Evolutionary conservation across 129 eudicot genomes (phyloP), one percentile per base, ranked within the genome.

Genomic region (Solidago caesia): DNA sequence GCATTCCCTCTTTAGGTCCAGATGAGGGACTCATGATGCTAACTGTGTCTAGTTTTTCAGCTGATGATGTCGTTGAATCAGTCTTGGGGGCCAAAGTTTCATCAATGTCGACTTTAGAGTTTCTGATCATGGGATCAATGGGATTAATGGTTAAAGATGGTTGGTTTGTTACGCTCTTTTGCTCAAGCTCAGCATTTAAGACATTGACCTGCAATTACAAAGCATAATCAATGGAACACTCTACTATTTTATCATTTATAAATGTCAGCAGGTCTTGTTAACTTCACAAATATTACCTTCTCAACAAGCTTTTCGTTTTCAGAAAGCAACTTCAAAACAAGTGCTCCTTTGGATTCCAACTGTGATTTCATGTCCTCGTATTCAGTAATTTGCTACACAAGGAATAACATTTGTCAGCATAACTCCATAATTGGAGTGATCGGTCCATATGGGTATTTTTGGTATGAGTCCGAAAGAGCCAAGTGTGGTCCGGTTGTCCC

Each of bases 231-330:
- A 44, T 27, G 62, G 62, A 69, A 27, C 53, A n/a, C 48, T 33
- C 64, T 39, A 70, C 33, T 70, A 33, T 21, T 26, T 26, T 13
- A 44, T 44, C 27, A 47, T 9, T 6, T 46, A 55, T 55, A 21
- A 55, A 55, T 55, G 60, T 15, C 25, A 62, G 4, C 67, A 1
- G 44, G 44, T 62, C 39, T 49, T 65, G 57, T 41, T 26, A 55
- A 27, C 2, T 33, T 33, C 39, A 33, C 39, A 33, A 33, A 33
- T 33, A 53, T 79, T 82, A 92, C 98, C 96, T 92, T 92, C 74
- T 79, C 88, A 47, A 82, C 88, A 64, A 90, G 95, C 74, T 80
- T 82, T 26, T 86, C 85, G 10, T 92, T 90, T 83, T 92, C 98
- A 46, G 79, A 59, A 26, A 87, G 66, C 86, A 92, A 67, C 77